phyloP scores from a whole-genome alignment of 2,329 filamentous ascomycete genomes.

The Aspergillus calidoustus region DNA sequence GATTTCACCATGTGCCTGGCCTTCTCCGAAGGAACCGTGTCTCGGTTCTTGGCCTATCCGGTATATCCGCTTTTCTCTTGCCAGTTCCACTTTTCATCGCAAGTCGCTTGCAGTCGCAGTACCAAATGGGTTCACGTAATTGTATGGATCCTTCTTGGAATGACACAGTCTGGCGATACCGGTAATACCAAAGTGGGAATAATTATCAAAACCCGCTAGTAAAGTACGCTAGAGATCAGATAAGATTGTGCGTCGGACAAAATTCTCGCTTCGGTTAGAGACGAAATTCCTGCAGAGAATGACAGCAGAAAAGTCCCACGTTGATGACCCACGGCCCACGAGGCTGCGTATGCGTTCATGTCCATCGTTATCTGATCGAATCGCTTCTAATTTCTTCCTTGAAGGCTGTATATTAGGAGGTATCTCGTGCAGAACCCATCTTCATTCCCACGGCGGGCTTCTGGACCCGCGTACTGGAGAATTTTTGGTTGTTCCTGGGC shows the following conservation, averaged over 20 bases:
- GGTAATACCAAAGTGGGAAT: neutral
- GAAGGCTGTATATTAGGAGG: neutral
- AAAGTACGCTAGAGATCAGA: constrained; percentile 9
- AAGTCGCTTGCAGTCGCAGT: neutral
- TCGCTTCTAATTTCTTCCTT: neutral
- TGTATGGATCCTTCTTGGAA: neutral
- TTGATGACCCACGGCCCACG: neutral
- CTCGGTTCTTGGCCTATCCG: neutral
- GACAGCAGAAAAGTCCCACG: neutral
- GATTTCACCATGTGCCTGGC: constrained; percentile 7
- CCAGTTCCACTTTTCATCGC: neutral
- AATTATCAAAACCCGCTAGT: neutral
- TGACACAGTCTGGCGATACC: neutral
- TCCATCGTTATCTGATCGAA: neutral
- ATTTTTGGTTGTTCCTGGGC: neutral
- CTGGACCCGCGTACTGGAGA: neutral
- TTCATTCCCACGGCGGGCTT: neutral
- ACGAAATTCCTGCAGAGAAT: neutral
- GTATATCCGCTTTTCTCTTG: neutral
- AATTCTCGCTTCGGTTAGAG: constrained; percentile 3
- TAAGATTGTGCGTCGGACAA: constrained; percentile 9
- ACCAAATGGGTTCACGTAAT: neutral
- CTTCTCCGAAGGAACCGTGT: no score
- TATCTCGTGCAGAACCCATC: neutral
- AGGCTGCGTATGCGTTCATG: neutral